Evolutionary conservation across 768 basidiomycete genomes (phyloP), one percentile per base, ranked within the genome.

Genomic region (Neoboletus magnificus): DNA sequence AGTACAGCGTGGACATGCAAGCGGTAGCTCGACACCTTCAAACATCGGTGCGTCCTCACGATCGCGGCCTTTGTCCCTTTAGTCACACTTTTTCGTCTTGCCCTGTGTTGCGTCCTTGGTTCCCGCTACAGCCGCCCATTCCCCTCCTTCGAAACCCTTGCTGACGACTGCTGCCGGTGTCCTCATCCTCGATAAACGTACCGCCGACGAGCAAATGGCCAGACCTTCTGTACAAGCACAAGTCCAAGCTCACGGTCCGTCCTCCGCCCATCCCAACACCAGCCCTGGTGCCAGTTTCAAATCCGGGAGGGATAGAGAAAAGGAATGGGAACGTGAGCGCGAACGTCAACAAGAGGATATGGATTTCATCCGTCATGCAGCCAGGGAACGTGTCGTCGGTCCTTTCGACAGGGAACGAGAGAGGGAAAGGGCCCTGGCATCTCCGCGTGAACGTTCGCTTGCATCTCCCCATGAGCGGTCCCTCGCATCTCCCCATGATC

Each of bases 111-210:
- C 23, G 18, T 15, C 29, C 5, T 23, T 20, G 30, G 37, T 42
- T 11, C 29, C 27, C 30, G 2, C 8, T 37, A 43, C 47, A 72
- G 69, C 62, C 50, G 57, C 70, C 33, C 70, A 71, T 13, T 66
- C 70, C 1, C 64, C 69, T 7, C 39, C 66, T 41, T 60, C 68
- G 27, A 72, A 63, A 30, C 25, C 61, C 6, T 56, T 70, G 52
- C 30, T 64, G 62, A 64, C 61, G 5, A 72, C 62, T 6, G n/a
- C 68, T 5, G 55, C 60, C 0, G 67, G 67, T 32, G 57, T 61
- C 29, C 67, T 69, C 55, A 59, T 69, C 45, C 68, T 70, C 46
- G 70, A 70, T 47, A 59, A 70, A 33, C 70, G 66, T 33, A 71
- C 68, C 7, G 68, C 62, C 9, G 67, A 69, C 23, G 67, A 69